phyloP scores from a whole-genome alignment of 2,329 filamentous ascomycete genomes.

The Ophiostoma australiae region DNA sequence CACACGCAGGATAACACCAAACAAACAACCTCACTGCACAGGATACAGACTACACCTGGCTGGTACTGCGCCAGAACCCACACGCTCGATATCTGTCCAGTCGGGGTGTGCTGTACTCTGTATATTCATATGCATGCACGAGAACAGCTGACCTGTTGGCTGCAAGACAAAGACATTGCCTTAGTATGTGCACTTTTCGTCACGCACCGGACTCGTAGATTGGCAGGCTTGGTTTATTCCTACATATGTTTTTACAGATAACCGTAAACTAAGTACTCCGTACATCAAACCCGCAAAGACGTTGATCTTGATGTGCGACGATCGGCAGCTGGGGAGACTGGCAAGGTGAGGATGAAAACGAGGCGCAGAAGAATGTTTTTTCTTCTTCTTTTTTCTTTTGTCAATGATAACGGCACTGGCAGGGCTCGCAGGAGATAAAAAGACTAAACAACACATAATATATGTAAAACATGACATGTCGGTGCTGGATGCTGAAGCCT shows the following conservation, averaged over 20 bases:
- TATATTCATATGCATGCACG: conserved; percentile 5
- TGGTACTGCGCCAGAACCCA: not conserved
- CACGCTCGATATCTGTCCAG: not conserved
- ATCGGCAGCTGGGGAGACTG: not conserved
- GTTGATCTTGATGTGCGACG: not conserved
- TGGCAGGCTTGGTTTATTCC: not conserved
- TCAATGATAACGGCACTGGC: not conserved
- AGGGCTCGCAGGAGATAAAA: not conserved
- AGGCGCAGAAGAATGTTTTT: not conserved
- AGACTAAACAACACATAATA: not conserved
- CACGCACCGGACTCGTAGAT: not conserved
- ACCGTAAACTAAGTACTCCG: too few species aligned
- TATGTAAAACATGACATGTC: not conserved
- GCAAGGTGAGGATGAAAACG: not conserved
- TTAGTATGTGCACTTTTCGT: conserved; percentile 1
- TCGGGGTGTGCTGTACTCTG: not conserved
- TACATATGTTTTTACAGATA: too few species aligned
- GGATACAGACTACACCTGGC: not conserved
- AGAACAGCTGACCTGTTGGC: conserved; percentile 11
- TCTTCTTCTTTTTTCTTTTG: not conserved
- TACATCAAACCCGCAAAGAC: not conserved
- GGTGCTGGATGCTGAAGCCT: not conserved
- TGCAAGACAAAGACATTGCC: conserved; percentile 8
- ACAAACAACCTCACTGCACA: not conserved
- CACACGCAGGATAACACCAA: not conserved